Percentiles rank a stretch among this genome's conserved stretches.
Evolutionary conservation across 2,329 filamentous ascomycete genomes (phyloP).

Genomic region (Verticillium klebahnii): DNA sequence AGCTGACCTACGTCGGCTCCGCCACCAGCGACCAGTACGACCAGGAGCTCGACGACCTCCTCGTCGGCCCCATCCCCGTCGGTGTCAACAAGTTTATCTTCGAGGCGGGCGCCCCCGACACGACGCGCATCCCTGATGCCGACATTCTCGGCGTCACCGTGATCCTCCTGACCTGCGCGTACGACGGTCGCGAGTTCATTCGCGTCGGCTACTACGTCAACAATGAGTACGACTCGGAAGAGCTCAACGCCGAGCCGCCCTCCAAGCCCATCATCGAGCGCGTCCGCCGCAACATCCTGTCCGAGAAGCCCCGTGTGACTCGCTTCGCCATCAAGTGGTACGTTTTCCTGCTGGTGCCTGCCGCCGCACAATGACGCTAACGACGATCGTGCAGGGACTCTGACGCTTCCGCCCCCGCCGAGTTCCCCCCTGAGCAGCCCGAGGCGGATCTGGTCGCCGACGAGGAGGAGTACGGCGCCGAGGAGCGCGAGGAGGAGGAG

Average conservation of each 20-base stretch:
- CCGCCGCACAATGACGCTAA: not conserved
- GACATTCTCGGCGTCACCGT: slow-evolving; percentile 97
- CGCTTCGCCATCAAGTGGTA: slow-evolving; percentile 99
- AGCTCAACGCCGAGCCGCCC: slow-evolving; percentile 83
- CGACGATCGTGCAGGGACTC: slow-evolving; percentile 65
- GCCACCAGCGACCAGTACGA: slow-evolving; percentile 96
- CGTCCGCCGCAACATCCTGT: slow-evolving; percentile 85
- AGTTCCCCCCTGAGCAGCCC: slow-evolving; percentile 96
- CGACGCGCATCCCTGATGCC: slow-evolving; percentile 83
- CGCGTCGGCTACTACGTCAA: slow-evolving; percentile 99
- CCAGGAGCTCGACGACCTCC: slow-evolving; percentile 93
- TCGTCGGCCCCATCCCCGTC: slow-evolving; percentile 95
- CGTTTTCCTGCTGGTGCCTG: slow-evolving; percentile 21
- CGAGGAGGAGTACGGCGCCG: slow-evolving; percentile 85
- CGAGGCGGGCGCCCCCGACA: slow-evolving; percentile 89
- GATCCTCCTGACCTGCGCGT: slow-evolving; percentile 91
- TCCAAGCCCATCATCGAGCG: slow-evolving; percentile 90
- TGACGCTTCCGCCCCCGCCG: slow-evolving; percentile 91
- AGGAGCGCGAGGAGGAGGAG: slow-evolving; percentile 75
- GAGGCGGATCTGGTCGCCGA: slow-evolving; percentile 85
- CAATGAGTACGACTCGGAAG: slow-evolving; percentile 95
- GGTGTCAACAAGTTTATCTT: slow-evolving; percentile 99
- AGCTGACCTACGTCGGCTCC: slow-evolving; percentile 97
- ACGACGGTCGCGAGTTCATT: slow-evolving; percentile 94
- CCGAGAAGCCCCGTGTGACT: slow-evolving; percentile 95